Percentiles rank a stretch among this genome's conserved stretches.
Conservation (phyloP, 1,284 basidiomycete species). For the Ganoderma meredithae region DNA sequence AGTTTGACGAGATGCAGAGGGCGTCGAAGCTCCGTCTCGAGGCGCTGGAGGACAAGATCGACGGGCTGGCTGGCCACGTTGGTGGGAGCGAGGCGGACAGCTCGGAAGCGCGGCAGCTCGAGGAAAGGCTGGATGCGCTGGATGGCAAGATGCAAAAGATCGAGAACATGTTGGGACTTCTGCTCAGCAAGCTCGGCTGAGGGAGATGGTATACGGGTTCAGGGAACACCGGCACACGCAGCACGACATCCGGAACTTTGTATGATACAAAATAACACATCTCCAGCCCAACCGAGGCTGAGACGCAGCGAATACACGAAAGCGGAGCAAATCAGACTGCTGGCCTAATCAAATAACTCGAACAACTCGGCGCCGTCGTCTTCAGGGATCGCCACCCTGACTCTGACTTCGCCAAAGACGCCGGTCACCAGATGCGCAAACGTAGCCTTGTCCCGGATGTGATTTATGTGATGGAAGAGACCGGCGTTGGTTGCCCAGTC, state of each 20-base stretch:
- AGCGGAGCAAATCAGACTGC: no score
- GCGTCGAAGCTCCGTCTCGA: constrained; percentile 22
- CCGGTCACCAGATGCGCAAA: not conserved
- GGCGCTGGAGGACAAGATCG: constrained; percentile 20
- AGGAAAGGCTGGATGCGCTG: constrained; percentile 6
- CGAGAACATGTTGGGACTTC: constrained; percentile 7
- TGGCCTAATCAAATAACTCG: not conserved
- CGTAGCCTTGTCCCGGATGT: not conserved
- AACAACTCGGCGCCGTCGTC: no score
- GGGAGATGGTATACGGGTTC: not conserved
- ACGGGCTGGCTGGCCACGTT: not conserved
- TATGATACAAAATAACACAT: not conserved
- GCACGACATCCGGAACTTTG: not conserved
- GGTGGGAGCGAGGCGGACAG: not conserved
- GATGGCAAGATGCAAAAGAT: constrained; percentile 10
- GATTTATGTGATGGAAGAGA: not conserved
- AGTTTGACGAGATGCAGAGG: constrained; percentile 16
- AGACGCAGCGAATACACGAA: no score
- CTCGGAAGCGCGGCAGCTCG: not conserved
- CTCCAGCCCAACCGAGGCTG: no score
- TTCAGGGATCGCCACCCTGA: no score
- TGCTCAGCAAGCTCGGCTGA: not conserved
- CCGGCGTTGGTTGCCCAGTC: not conserved
- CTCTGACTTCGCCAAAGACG: not conserved
- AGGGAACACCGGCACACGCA: no score